Conservation (phyloP, 2,329 filamentous ascomycete species). For the Purpureocillium takamizusanense region DNA sequence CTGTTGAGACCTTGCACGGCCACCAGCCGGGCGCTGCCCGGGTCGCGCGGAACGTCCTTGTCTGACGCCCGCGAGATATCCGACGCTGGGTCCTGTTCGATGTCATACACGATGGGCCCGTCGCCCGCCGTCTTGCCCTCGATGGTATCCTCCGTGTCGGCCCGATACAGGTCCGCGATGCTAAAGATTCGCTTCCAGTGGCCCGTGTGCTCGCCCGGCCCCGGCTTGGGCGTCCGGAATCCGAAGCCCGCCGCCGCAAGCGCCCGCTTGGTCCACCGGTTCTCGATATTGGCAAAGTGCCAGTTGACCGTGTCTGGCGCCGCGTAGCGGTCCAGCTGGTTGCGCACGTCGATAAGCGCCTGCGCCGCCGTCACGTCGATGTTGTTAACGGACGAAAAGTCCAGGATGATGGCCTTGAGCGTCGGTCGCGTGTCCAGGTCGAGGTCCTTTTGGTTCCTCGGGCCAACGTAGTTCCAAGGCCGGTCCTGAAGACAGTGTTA, state of each 20-base stretch:
- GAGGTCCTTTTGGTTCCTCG: conserved; percentile 20
- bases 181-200: conserved; percentile 74
- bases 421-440: conserved; percentile 32
- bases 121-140: conserved; percentile 44
- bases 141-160: conserved; percentile 49
- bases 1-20: conserved; percentile 37
- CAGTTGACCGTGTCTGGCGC: conserved; percentile 34
- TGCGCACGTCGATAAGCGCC: conserved; percentile 43
- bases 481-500: conserved; percentile 28
- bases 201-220: conserved; percentile 11
- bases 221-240: conserved; percentile 20
- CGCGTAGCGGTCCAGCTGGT: conserved; percentile 42
- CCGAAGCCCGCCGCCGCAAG: conserved; percentile 46
- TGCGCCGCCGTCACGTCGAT: conserved; percentile 48
- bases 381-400: conserved; percentile 45
- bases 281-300: conserved; percentile 43
- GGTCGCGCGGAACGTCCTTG: conserved; percentile 17
- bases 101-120: conserved; percentile 13
- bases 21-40: conserved; percentile 20
- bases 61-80: conserved; percentile 14
- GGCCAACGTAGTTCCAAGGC: conserved; percentile 48
- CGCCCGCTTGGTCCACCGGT: conserved; percentile 48
- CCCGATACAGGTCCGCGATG: conserved; percentile 76
- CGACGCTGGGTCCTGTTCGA: conserved; percentile 16
- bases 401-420: conserved; percentile 46